Base-by-base conservation (phyloP, 2,329 filamentous ascomycete species). In the Colletotrichum endophyticum region DNA sequence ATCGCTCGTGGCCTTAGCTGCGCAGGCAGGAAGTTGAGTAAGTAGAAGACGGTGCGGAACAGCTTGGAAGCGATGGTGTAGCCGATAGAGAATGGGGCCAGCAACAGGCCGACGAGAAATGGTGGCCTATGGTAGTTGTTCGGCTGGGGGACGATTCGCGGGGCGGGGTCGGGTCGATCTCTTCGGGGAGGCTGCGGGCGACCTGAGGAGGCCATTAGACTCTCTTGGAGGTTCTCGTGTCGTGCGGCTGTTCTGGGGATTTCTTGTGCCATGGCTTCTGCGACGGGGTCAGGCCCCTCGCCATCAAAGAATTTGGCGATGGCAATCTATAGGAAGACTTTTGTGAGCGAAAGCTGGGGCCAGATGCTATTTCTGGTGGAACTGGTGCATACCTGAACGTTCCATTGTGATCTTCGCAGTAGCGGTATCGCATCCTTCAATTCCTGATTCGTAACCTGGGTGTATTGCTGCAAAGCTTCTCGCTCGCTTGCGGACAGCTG, bases 291-390 rank as follows among this genome's bases (percentile, higher is more conserved):
- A 66, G 95, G 91, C 5, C 94, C 94, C 86, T 99, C 97, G 80
- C 97, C 97, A 82, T 99, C 97, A 84, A 98, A 99, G 91, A 99
- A 99, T 83, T 98, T 98, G 79, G 97, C 92, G 78, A 99, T 96
- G 74, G 97, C 96, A 81, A 99, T 98, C 94, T 98, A 6, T 73
- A 16, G 22, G 19, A 25, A 39, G 9, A 25, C 28, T 15, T 25
- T 70, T 16, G 73, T 69, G 15, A 75, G 30, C 19, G 25, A 25
- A n/a, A 22, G 28, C 39, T 11, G n/a, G 22, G 44, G 7, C n/a
- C n/a, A 27, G 16, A 13, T 25, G 25, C 34, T 68, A 72, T 32
- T 16, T 39, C 6, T 22, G 22, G 62, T 63, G n/a, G 30, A 6
- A 39, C 13, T 7, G 36, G 12, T 19, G 13, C 85, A 49, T 85